Conservation (phyloP, 2,329 filamentous ascomycete genomes). For the Fusarium luffae region DNA sequence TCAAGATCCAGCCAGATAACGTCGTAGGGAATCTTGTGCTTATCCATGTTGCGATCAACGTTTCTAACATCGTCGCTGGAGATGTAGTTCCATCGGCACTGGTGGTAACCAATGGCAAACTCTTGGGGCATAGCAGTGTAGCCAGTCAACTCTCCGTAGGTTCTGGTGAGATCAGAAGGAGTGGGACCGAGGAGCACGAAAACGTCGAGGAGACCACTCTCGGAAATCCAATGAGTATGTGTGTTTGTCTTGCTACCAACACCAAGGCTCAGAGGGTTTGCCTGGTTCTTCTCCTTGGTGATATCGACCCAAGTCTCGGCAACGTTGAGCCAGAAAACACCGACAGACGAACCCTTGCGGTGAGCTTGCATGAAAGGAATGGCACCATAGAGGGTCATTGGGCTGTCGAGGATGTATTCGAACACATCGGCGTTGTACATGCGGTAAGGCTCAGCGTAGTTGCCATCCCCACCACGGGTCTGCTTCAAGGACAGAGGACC, state of each 20-base stretch:
- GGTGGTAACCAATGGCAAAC: slow-evolving; percentile 93
- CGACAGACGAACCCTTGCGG: slow-evolving; percentile 90
- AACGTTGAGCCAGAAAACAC: slow-evolving; percentile 96
- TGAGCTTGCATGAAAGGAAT: slow-evolving; percentile 99
- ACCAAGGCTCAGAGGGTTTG: slow-evolving; percentile 82
- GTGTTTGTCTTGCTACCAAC: slow-evolving; percentile 77
- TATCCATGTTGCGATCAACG: slow-evolving; percentile 96
- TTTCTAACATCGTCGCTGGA: slow-evolving; percentile 97
- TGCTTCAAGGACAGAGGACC: slow-evolving; percentile 88
- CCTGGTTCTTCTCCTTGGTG: slow-evolving; percentile 77
- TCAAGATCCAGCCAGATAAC: slow-evolving; percentile 99
- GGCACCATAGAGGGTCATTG: slow-evolving; percentile 97
- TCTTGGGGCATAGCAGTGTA: slow-evolving; percentile 91
- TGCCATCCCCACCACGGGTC: slow-evolving; percentile 87
- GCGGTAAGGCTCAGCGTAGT: slow-evolving; percentile 89
- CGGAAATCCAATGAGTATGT: slow-evolving; percentile 96
- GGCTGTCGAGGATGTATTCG: slow-evolving; percentile 95
- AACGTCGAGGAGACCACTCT: slow-evolving; percentile 87
- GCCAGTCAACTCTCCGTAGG: slow-evolving; percentile 90
- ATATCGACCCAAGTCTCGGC: slow-evolving; percentile 99
- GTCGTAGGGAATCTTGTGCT: slow-evolving; percentile 94
- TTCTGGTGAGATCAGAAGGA: slow-evolving; percentile 81
- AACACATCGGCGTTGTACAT: slow-evolving; percentile 98
- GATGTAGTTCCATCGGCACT: slow-evolving; percentile 99
- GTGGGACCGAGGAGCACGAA: slow-evolving; percentile 95